Evolutionary conservation across 192 early-diverging fungal genomes (phyloP), one percentile per base, ranked within the genome.

Genomic region (Coemansia asiatica): DNA sequence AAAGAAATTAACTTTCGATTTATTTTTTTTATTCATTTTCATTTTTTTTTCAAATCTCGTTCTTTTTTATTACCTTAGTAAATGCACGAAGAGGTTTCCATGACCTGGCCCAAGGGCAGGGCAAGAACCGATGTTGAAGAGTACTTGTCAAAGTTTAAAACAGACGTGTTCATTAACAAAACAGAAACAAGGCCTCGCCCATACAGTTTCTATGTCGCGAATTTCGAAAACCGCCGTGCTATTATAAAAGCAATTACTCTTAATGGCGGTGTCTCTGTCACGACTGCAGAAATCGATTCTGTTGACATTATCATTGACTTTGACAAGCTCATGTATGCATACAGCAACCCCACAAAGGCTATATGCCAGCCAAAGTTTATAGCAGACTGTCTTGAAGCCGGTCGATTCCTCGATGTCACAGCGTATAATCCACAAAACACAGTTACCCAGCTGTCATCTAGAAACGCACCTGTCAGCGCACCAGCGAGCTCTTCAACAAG

Each of bases 291-390:
- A 3, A 40, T 63, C 27, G 64, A 50, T 13, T 23, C 1, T 5
- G 71, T 60, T 1, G 71, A 72, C n/a, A 50, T 72, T 44, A 28
- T 61, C n/a, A 72, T 72, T 8, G 47, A 66, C 55, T 31, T 18
- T 31, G 55, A 56, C 10, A 29, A 40, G 38, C 35, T 2, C 9
- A 2, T 16, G 58, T 47, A 53, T 54, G 21, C 60, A 25, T 29
- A 16, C 19, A 22, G 25, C 26, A 16, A 36, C 16, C 51, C 18
- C 6, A 33, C 8, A 18, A 29, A 28, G 27, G 48, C 61, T 3
- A n/a, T 59, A 8, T 73, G 71, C 22, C 46, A 49, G 16, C 71
- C 71, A 18, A 35, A 9, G 13, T 63, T 73, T 60, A 61, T 73
- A 51, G 29, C 46, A 31, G 54, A 66, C 19, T 68, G 72, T 22